Evolutionary conservation across 2,329 filamentous ascomycete species (phyloP).

Genomic region (Claviceps humidiphila): DNA sequence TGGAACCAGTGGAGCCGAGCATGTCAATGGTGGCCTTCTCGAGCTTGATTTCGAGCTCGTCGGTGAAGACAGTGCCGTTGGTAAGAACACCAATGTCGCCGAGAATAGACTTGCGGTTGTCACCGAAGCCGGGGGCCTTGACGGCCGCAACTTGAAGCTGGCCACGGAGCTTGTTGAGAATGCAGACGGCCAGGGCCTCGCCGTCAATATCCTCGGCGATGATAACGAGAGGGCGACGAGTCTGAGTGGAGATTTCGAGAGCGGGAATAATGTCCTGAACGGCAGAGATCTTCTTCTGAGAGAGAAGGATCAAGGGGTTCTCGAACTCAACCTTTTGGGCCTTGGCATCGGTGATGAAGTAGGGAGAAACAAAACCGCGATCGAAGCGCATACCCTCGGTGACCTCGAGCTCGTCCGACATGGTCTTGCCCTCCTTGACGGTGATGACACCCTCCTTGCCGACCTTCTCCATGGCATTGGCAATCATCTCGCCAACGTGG

Average conservation of each 20-base stretch:
- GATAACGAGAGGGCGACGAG: slow-evolving; percentile 91
- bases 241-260: slow-evolving; percentile 90
- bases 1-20: slow-evolving; percentile 92
- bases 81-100: slow-evolving; percentile 92
- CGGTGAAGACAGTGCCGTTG: slow-evolving; percentile 93
- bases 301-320: slow-evolving; percentile 96
- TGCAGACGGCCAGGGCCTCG: slow-evolving; percentile 96
- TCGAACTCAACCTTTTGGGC: slow-evolving; percentile 98
- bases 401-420: slow-evolving; percentile 93
- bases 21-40: slow-evolving; percentile 94
- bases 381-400: slow-evolving; percentile 99
- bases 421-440: slow-evolving; percentile 99
- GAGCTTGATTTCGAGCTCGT: slow-evolving; percentile 97
- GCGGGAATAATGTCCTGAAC: slow-evolving; percentile 98
- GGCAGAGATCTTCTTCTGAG: slow-evolving; percentile 99
- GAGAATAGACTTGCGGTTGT: slow-evolving; percentile 99
- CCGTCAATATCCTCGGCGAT: slow-evolving; percentile 99
- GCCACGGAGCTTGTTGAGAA: slow-evolving; percentile 98
- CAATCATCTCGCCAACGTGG: slow-evolving; percentile 90
- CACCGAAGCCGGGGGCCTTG: slow-evolving; percentile 97
- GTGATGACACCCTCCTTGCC: slow-evolving; percentile 99
- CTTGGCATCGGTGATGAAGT: slow-evolving; percentile 99
- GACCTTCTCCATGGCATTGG: slow-evolving; percentile 98
- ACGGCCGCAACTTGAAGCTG: slow-evolving; percentile 97
- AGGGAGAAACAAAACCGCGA: slow-evolving; percentile 94